Base-by-base conservation (phyloP, 2,329 filamentous ascomycete species). In the Aspergillus sp. region DNA sequence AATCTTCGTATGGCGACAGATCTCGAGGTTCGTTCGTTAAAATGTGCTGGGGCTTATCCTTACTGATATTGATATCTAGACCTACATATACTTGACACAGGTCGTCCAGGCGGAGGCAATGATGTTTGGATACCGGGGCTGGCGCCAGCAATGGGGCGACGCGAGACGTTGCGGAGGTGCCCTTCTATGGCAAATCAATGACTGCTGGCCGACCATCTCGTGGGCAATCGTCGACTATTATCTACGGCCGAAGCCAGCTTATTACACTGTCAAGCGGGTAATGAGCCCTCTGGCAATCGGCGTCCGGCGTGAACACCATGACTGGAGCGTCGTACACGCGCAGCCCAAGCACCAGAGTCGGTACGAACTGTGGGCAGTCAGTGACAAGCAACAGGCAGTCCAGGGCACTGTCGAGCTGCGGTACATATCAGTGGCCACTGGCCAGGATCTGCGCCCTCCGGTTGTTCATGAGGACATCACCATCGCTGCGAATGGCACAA, bases 81-180 rank as follows among this genome's bases (percentile, higher is more conserved):
- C 12, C 34, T 90, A 89, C 65, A 82, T 91, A 64, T 93, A 90
- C 72, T 80, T 78, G 70, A 86, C 84, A 3, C 84, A 86, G 66
- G 76, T 86, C 30, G 81, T 83, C 50, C 84, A 86, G 70, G 81
- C 83, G 33, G 84, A 87, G 65, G 81, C 82, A 2, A 73, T 86
- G 66, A 82, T 83, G 77, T 85, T 82, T 64, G 84, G 81, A 30
- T 86, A 85, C 69, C 78, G 82, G 41, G 79, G 82, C 44, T 87
- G 77, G 77, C 74, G 77, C 40, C 75, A 77, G 17, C 73, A 79
- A 63, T 80, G 77, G 77, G 77, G 76, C 11, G 70, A 75, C 51
- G 74, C 76, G 45, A 64, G 74, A 60, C 73, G 75, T 54, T 80
- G 78, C 58, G 76, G 76, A 11, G 78, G 78, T 41, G 75, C 76